Base-by-base conservation (phyloP, 2,329 filamentous ascomycete species). In the Rachicladosporium sp. region DNA sequence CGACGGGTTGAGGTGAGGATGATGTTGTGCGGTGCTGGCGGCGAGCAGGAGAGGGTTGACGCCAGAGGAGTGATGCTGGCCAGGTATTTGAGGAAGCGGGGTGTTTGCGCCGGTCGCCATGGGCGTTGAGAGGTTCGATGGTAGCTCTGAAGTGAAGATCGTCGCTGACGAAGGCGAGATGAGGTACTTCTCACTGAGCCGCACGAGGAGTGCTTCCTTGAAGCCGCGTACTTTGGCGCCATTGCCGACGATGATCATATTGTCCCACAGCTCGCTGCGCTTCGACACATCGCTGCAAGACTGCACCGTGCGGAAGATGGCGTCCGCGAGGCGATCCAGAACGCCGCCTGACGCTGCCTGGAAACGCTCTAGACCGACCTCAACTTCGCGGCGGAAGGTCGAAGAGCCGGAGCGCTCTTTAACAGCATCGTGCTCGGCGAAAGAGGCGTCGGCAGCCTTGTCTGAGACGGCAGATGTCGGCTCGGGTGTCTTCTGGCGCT, bases 121-220 rank as follows among this genome's bases (percentile, higher is more conserved):
- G 1, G 91, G 91, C 0, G 91, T 96, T 23, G 84, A 87, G 57
- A 95, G 76, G 63, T 91, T 89, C 6, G 87, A 95, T 6, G 91
- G 91, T 30, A 96, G 78, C 62, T 98, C 91, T 13, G 87, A 94
- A 29, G 88, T 94, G 70, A 96, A 96, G 54, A 96, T 96, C 32
- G 88, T 95, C 37, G 86, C 87, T 1, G 86, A 89, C 21, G 82
- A 88, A 0, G 91, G 91, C 2, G 88, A 93, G 49, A 98, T 79
- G 39, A 95, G 74, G 60, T 94, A 91, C 48, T 88, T 87, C 36
- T 80, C 74, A 30, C 75, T 75, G 29, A 98, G 74, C 0, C 79
- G 87, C 51, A 82, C 74, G 30, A 96, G 60, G 35, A 98, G 78
- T 49, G 89, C 85, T 52, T 95, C 87, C 49, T 83, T 88, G 59